phyloP scores from a whole-genome alignment of 192 early-diverging fungal genomes.

The Coemansia sp. region DNA sequence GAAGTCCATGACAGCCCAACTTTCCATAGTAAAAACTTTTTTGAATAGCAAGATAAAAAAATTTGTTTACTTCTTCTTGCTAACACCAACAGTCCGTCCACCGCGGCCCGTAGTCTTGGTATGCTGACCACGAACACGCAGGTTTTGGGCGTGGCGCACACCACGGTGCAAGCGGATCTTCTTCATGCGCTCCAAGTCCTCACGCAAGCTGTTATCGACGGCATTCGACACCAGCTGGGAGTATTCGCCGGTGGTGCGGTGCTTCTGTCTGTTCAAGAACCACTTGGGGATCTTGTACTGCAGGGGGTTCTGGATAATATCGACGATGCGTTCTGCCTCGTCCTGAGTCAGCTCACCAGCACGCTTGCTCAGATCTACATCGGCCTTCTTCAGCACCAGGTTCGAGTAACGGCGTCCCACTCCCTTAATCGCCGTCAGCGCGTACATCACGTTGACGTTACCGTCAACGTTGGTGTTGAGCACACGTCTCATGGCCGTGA shows the following conservation, averaged over 20 bases:
- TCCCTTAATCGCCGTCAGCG: constrained; percentile 96
- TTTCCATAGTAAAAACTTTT: no score
- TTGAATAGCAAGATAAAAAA: background rate
- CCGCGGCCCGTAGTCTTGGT: constrained; percentile 99
- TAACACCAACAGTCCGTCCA: constrained; percentile 94
- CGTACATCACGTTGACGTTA: constrained; percentile 91
- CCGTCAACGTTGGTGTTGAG: constrained; percentile 99
- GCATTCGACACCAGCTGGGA: constrained; percentile 92
- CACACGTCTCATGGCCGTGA: constrained; percentile 98
- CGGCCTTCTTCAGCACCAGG: constrained; percentile 99
- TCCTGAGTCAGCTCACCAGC: constrained; percentile 97
- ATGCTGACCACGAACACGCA: constrained; percentile 99
- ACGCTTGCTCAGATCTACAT: constrained; percentile 95
- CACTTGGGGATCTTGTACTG: constrained; percentile 99
- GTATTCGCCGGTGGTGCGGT: constrained; percentile 93
- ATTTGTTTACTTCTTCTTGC: constrained; percentile 92
- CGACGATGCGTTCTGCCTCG: constrained; percentile 97
- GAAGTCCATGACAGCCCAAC: no score
- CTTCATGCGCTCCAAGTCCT: constrained; percentile 98
- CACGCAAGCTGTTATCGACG: constrained; percentile 95
- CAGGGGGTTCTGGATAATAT: constrained; percentile 98
- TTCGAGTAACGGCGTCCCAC: constrained; percentile 98
- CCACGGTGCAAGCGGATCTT: constrained; percentile 99
- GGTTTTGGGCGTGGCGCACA: constrained; percentile 97
- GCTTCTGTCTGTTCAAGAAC: constrained; percentile 99